Evolutionary conservation across 1,284 basidiomycete species (phyloP).

Genomic region (Cryptococcus sp.): DNA sequence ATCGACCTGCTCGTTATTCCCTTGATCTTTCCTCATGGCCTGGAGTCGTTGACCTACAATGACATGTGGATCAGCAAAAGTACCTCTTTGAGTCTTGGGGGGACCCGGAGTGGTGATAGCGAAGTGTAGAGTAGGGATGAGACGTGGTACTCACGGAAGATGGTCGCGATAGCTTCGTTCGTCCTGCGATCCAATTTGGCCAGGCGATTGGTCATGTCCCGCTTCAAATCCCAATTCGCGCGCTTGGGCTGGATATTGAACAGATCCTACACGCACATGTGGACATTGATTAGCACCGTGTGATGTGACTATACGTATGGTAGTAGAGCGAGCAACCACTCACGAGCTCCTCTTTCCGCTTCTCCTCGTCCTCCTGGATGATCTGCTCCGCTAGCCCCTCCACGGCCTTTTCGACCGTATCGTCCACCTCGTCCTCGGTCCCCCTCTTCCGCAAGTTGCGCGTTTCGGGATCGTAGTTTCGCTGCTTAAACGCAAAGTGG

Average conservation of each 20-base stretch:
- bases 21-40: constrained; percentile 42
- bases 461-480: constrained; percentile 84
- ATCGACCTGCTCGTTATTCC: constrained; percentile 41
- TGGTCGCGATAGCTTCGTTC: constrained; percentile 84
- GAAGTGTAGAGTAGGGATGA: not conserved
- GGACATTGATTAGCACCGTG: not conserved
- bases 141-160: constrained; percentile 71
- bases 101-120: too few relatives aligned
- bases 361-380: constrained; percentile 79
- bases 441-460: constrained; percentile 69
- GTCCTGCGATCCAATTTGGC: constrained; percentile 85
- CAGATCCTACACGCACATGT: constrained; percentile 65
- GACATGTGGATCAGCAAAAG: not conserved
- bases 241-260: constrained; percentile 96
- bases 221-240: constrained; percentile 95
- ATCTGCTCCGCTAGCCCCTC: constrained; percentile 81
- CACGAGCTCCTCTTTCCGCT: constrained; percentile 82
- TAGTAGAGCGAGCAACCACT: constrained; percentile 36
- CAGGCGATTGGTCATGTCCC: constrained; percentile 87
- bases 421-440: constrained; percentile 62
- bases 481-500: constrained; percentile 65
- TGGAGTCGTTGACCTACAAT: constrained; percentile 48
- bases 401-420: constrained; percentile 84
- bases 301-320: not conserved
- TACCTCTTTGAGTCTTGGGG: not conserved